Conservation (phyloP, 371 early-diverging fungal genomes). For the Mucor plumbeus region DNA sequence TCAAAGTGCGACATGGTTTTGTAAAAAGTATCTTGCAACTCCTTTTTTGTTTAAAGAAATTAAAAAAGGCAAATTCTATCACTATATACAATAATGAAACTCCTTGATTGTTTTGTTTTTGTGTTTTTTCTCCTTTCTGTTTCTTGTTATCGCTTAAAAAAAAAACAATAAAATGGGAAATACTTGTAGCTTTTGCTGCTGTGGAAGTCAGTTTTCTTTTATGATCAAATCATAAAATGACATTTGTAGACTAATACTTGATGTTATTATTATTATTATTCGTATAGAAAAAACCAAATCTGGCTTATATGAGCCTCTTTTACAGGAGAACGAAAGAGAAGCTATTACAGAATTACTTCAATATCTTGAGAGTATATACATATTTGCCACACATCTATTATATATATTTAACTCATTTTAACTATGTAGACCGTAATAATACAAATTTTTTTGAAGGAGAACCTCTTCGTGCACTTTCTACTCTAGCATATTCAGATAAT, state of each 20-base stretch:
- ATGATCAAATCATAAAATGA: not conserved
- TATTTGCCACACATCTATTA: not conserved
- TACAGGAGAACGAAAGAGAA: conserved; percentile 85
- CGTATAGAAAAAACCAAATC: conserved; percentile 42
- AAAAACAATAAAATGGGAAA: conserved; percentile 31
- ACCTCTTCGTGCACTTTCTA: conserved; percentile 81
- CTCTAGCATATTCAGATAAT: conserved; percentile 84
- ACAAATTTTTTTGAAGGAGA: conserved; percentile 91
- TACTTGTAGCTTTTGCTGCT: conserved; percentile 42
- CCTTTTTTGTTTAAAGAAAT: conserved; percentile 2
- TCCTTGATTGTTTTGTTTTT: conserved; percentile 17
- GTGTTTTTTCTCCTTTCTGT: conserved; percentile 5
- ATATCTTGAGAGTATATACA: conserved; percentile 78
- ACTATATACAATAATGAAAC: conserved; percentile 11
- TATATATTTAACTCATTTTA: too few species aligned
- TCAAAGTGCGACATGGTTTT: not conserved
- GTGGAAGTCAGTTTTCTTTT: conserved; percentile 34
- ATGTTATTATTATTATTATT: too few species aligned
- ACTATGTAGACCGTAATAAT: conserved; percentile 65
- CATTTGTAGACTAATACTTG: not conserved
- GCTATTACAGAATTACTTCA: conserved; percentile 85
- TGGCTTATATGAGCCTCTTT: conserved; percentile 80
- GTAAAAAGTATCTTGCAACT: not conserved
- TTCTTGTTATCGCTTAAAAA: conserved; percentile 5
- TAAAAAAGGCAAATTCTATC: conserved; percentile 8